Conservation (phyloP, 257 asterid genomes). For the Ilex asprella region DNA sequence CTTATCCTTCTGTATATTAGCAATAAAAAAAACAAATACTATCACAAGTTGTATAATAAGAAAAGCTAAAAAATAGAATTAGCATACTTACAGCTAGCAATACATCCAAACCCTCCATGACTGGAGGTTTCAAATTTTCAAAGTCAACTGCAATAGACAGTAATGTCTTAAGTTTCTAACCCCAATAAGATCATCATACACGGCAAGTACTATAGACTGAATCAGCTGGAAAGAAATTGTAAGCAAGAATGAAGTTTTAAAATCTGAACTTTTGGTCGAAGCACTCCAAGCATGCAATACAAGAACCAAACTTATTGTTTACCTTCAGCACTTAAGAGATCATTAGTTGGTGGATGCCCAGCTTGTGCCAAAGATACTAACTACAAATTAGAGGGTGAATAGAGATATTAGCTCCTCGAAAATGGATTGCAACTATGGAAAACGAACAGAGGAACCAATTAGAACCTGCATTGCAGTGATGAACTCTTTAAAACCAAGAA, state of each 20-base stretch:
- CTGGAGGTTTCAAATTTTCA: slow-evolving; percentile 70
- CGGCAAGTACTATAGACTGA: slow-evolving; percentile 2
- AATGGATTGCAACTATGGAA: slow-evolving; percentile 6
- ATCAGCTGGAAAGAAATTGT: slow-evolving; percentile 1
- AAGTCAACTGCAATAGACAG: slow-evolving; percentile 61
- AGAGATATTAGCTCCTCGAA: slow-evolving; percentile 21
- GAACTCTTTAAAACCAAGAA: slow-evolving; percentile 86
- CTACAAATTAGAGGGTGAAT: slow-evolving; percentile 29
- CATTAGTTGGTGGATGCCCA: slow-evolving; percentile 54
- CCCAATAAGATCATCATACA: slow-evolving; percentile 10
- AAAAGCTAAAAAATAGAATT: slow-evolving; percentile 5
- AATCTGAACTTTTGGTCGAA: slow-evolving; percentile 1
- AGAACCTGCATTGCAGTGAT: slow-evolving; percentile 82
- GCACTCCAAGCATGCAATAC: background rate
- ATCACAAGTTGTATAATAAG: slow-evolving; percentile 4
- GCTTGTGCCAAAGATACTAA: slow-evolving; percentile 81
- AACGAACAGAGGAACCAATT: slow-evolving; percentile 6
- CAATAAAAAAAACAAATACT: slow-evolving; percentile 9
- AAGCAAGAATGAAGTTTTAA: background rate
- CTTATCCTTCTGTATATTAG: slow-evolving; percentile 51
- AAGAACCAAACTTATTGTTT: slow-evolving; percentile 10
- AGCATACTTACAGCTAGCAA: slow-evolving; percentile 60
- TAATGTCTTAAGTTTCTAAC: slow-evolving; percentile 3
- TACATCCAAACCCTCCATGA: slow-evolving; percentile 77
- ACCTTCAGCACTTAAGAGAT: slow-evolving; percentile 58